These are phyloP conservation scores for Kuraishia borneana DNA, from an alignment of 805 yeast genomes.

Conservation along the genomic window DNA sequence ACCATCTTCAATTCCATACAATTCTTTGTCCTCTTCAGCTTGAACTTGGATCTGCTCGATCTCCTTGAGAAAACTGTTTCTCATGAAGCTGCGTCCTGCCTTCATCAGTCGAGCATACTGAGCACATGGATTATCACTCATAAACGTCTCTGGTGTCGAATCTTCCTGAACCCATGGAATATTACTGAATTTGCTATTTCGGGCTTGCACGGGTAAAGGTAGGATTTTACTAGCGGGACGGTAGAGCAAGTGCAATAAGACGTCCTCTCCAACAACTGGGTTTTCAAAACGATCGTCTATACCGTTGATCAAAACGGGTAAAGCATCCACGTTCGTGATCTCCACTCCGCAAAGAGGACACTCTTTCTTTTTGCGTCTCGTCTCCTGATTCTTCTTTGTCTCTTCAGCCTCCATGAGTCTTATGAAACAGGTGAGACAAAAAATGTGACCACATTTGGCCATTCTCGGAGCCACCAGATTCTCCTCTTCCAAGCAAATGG, in stretches of 20 bases:
- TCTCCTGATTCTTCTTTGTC: constrained; percentile 6
- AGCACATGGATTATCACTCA: constrained; percentile 16
- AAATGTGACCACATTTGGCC: constrained; percentile 90
- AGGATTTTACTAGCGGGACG: constrained; percentile 20
- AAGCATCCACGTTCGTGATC: constrained; percentile 39
- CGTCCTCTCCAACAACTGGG: constrained; percentile 47
- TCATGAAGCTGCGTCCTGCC: constrained; percentile 45
- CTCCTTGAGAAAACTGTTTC: constrained; percentile 49
- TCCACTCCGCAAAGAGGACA: constrained; percentile 74
- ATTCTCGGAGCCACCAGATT: constrained; percentile 87
- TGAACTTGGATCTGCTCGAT: constrained; percentile 38
- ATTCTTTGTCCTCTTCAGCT: constrained; percentile 42
- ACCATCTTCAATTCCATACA: constrained; percentile 50
- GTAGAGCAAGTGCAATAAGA: constrained; percentile 56
- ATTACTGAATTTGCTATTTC: constrained; percentile 20
- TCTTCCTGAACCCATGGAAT: constrained; percentile 44
- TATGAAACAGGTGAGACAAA: constrained; percentile 75
- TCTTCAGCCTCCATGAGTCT: constrained; percentile 43
- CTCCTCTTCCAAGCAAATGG: constrained; percentile 82
- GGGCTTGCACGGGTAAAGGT: constrained; percentile 19
- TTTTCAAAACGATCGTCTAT: constrained; percentile 44
- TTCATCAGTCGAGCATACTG: constrained; percentile 59
- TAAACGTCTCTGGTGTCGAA: constrained; percentile 11
- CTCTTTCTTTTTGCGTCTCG: constrained; percentile 21
- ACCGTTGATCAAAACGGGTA: constrained; percentile 49